phyloP scores from a whole-genome alignment of 1,139 yeast species.

The Yamadazyma atlantica region DNA sequence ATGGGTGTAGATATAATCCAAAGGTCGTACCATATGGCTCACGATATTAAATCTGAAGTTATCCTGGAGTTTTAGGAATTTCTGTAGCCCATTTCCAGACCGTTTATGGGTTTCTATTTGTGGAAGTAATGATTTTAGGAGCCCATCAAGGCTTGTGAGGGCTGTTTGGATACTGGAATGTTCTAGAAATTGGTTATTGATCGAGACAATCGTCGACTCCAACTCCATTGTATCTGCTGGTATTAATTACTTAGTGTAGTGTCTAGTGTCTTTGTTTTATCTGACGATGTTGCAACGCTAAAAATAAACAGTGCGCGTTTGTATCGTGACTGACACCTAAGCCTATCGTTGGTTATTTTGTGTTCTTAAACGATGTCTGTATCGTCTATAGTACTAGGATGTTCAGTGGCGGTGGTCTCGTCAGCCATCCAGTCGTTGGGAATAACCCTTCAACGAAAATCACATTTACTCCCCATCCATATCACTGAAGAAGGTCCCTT shows the following conservation, averaged over 20 bases:
- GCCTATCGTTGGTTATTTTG: too few relatives aligned
- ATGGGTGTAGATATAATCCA: slow-evolving; percentile 17
- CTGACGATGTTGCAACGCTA: too few relatives aligned
- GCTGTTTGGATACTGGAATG: not conserved
- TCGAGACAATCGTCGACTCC: not conserved
- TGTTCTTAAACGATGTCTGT: slow-evolving; percentile 4
- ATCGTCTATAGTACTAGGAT: slow-evolving; percentile 50
- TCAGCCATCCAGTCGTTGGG: slow-evolving; percentile 85
- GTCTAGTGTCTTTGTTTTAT: too few relatives aligned
- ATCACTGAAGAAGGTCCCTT: slow-evolving; percentile 4
- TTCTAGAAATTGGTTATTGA: not conserved
- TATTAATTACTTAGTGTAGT: too few relatives aligned
- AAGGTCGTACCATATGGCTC: slow-evolving; percentile 30
- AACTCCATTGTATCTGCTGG: not conserved
- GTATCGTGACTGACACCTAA: too few relatives aligned
- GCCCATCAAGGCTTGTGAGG: not conserved
- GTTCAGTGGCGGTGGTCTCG: slow-evolving; percentile 72
- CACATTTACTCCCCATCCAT: slow-evolving; percentile 51
- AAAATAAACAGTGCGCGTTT: too few relatives aligned
- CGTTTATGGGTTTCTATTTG: slow-evolving; percentile 20
- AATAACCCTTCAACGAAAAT: slow-evolving; percentile 77
- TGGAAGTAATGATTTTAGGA: slow-evolving; percentile 19
- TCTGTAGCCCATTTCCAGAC: slow-evolving; percentile 21
- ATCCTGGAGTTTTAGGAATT: slow-evolving; percentile 52
- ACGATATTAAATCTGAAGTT: slow-evolving; percentile 50